Base-by-base conservation (phyloP, 495 filamentous ascomycete species). In the Ramalina intermedia region DNA sequence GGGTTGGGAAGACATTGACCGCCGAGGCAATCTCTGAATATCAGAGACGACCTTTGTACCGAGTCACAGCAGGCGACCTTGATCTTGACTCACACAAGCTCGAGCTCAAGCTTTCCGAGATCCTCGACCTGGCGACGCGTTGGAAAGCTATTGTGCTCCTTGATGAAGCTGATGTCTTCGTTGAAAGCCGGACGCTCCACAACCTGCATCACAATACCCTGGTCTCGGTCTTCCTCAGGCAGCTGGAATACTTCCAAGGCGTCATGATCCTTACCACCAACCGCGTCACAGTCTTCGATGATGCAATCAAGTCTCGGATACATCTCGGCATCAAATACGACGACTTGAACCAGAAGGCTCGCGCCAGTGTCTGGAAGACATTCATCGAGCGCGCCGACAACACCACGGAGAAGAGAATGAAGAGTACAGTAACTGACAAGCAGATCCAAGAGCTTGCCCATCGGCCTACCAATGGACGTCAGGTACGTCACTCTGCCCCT, bases 221-320 rank as follows among this genome's bases (percentile, higher is more conserved):
- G 16, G 70, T 73, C 9, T 69, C 69, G 3, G 52, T 76, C 37
- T 79, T 80, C 51, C 62, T 79, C 0, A 61, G 77, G 6, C 55
- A 62, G 0, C 58, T 80, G 0, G 77, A 80, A 49, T 80, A 75
- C 54, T 81, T 77, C 53, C 51, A 65, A 2, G 76, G 76, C 9
- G 75, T 80, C 18, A 64, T 80, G 4, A 75, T 79, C 52, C 58
- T 80, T 1, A 80, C 76, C 0, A 78, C 74, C 1, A 80, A 79
- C 55, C 56, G 58, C 9, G 60, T 70, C 5, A 64, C 64, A 21
- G 59, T 54, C 14, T 66, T 78, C 38, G 73, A 78, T 53, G 62
- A 70, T 53, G 71, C 72, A 1, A 70, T 78, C 55, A 65, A 67
- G 49, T 72, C 69, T 4, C 66, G 74, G 35, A 66, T 75, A 24